Base-by-base conservation (phyloP, 768 basidiomycete genomes). In the Lyophyllum atratum region DNA sequence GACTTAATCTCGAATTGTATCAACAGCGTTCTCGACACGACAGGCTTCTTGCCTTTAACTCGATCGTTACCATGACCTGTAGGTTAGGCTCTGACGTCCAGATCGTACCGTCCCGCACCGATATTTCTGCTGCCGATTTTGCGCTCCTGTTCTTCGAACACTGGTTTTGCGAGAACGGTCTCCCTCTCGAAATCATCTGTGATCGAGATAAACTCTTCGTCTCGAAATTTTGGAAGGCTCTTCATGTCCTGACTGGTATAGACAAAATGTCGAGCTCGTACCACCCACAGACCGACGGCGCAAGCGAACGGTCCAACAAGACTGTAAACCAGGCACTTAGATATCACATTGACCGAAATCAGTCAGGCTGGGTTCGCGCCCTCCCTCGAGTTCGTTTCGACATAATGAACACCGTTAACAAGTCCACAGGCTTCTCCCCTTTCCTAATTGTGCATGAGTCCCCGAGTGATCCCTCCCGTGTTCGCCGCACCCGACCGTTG, bases 351-450 rank as follows among this genome's bases (percentile, higher is more conserved):
- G 34, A 37, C 34, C 34, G 34, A 9, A 8, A 37, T 15, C 34
- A 37, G 15, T 9, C 7, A 14, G 34, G 14, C 14, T 37, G 34
- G 34, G 34, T 37, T 37, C 14, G 34, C 9, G 34, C 34, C 9
- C 14, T 37, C 8, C 34, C 14, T 8, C 14, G 34, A 4, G 14
- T 37, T 15, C 34, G 34, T 9, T 37, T 37, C 29, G 11, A 31
- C 29, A 48, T 74, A 2, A 76, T 74, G 67, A 69, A 66, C 12
- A 64, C 64, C 0, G 54, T 67, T 0, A 72, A 74, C 48, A 51
- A 57, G 2, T 64, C 66, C 0, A 73, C 73, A 0, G 69, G 71
- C 0, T 69, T 70, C 29, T 67, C 64, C 1, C 65, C 63, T 1
- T 71, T 71, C 49, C 65, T n/a, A 69, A n/a, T 58, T 73, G 0